These are phyloP conservation scores for Achaetomiella virescens DNA, from an alignment of 495 filamentous ascomycete genomes.

Conservation along the genomic window DNA sequence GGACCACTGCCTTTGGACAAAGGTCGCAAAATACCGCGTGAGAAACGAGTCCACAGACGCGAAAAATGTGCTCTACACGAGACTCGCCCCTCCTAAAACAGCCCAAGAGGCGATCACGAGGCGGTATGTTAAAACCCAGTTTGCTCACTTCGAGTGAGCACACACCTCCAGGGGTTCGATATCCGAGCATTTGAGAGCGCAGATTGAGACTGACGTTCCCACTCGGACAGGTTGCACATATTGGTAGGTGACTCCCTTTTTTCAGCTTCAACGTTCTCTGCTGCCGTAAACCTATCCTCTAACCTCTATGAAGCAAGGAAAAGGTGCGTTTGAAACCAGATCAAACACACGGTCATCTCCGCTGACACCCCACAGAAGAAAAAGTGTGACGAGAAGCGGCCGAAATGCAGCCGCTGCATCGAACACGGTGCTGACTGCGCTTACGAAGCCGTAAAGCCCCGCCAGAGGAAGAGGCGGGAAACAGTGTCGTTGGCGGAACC, in stretches of 20 bases:
- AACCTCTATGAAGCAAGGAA: constrained; percentile 29
- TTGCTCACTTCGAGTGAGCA: not conserved
- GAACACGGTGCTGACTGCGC: constrained; percentile 48
- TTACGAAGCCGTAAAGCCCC: constrained; percentile 53
- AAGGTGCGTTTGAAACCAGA: constrained; percentile 21
- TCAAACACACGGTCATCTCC: not conserved
- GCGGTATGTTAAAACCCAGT: constrained; percentile 42
- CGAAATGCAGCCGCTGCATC: constrained; percentile 51
- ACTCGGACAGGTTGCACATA: constrained; percentile 45
- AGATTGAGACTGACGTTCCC: not conserved
- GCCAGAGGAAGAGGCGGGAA: constrained; percentile 47
- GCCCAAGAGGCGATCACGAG: constrained; percentile 56
- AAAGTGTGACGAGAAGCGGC: constrained; percentile 58
- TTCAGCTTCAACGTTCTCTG: not conserved
- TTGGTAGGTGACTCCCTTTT: constrained; percentile 42
- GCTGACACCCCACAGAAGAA: constrained; percentile 45
- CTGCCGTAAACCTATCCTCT: constrained; percentile 3
- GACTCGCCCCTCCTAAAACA: constrained; percentile 51
- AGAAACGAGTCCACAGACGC: too few species aligned
- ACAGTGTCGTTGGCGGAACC: constrained; percentile 9
- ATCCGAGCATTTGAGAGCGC: too few species aligned
- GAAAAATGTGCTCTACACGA: constrained; percentile 54
- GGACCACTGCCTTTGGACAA: too few species aligned
- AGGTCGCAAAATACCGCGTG: not conserved
- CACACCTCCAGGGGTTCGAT: too few species aligned